Conservation (phyloP, 2,329 filamentous ascomycete genomes). For the Alternaria viburni region DNA sequence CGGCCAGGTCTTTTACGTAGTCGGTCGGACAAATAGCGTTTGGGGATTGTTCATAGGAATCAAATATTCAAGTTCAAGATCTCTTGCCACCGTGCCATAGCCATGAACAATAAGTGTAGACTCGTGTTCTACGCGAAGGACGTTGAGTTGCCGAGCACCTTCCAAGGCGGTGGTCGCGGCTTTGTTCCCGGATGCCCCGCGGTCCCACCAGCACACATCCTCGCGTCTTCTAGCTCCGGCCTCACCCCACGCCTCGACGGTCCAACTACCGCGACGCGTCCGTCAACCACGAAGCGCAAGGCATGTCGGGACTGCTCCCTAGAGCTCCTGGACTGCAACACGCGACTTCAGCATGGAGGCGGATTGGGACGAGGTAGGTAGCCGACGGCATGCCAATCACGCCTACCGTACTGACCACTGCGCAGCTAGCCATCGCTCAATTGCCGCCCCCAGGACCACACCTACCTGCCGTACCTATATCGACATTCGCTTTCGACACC, state of each 20-base stretch:
- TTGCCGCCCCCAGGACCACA: conserved; percentile 78
- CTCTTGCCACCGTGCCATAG: not conserved
- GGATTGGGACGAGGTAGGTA: conserved; percentile 58
- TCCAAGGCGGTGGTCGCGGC: not conserved
- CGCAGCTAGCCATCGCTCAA: conserved; percentile 78
- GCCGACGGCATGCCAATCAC: not conserved
- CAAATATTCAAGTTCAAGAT: not conserved
- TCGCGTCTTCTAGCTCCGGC: conserved; percentile 31
- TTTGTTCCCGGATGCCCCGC: conserved; percentile 13
- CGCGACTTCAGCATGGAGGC: conserved; percentile 54
- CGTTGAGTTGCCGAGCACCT: not conserved
- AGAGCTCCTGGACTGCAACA: conserved; percentile 27
- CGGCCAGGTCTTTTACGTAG: not conserved
- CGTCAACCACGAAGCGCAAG: conserved; percentile 24
- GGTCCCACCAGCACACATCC: conserved; percentile 15
- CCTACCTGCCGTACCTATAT: conserved; percentile 70
- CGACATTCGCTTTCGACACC: conserved; percentile 87
- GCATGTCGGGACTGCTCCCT: conserved; percentile 34
- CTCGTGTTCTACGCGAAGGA: not conserved
- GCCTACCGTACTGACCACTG: conserved; percentile 17
- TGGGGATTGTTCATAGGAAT: not conserved
- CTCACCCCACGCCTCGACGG: conserved; percentile 23
- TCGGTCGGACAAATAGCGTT: not conserved
- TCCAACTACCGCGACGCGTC: conserved; percentile 22
- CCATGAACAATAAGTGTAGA: not conserved